Evolutionary conservation across 2,329 filamentous ascomycete genomes (phyloP).

Genomic region (Colletotrichum musicola): DNA sequence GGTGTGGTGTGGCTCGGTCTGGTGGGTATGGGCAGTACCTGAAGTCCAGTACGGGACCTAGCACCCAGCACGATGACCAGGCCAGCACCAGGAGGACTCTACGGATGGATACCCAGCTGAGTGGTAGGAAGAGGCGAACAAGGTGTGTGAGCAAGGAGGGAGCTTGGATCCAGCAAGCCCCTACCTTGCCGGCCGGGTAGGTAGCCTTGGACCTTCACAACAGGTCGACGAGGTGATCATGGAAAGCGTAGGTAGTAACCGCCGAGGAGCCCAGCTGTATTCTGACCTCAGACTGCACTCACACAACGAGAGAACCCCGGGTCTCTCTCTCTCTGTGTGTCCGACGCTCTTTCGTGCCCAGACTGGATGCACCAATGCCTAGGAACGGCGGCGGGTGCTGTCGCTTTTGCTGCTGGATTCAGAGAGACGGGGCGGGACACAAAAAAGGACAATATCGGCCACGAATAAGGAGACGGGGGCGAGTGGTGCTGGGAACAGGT

Average conservation of each 20-base stretch:
- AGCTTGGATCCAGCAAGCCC: conserved; percentile 37
- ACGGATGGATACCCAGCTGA: conserved; percentile 24
- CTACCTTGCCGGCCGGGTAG: conserved; percentile 10
- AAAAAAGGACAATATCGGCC: conserved; percentile 23
- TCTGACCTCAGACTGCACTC: background rate
- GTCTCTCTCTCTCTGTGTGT: background rate
- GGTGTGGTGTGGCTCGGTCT: conserved; percentile 39
- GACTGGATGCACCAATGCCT: conserved; percentile 7
- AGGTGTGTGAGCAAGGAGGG: conserved; percentile 34
- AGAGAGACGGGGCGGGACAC: conserved; percentile 16
- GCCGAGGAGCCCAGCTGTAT: conserved; percentile 10
- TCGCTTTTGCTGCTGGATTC: conserved; percentile 5
- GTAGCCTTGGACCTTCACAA: conserved; percentile 22
- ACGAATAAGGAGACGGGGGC: conserved; percentile 25
- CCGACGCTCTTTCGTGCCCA: background rate
- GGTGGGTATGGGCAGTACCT: conserved; percentile 34
- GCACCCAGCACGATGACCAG: conserved; percentile 20
- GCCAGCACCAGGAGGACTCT: conserved; percentile 22
- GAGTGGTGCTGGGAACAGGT: conserved; percentile 23
- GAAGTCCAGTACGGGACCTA: conserved; percentile 14
- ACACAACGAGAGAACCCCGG: background rate
- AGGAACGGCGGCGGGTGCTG: background rate
- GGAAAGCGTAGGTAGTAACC: conserved; percentile 11
- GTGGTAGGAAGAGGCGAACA: conserved; percentile 4
- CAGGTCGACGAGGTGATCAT: conserved; percentile 18